Evolutionary conservation across 176 grass and related monocot species (phyloP), one percentile per base, ranked within the genome.

Genomic region (Poa annua): DNA sequence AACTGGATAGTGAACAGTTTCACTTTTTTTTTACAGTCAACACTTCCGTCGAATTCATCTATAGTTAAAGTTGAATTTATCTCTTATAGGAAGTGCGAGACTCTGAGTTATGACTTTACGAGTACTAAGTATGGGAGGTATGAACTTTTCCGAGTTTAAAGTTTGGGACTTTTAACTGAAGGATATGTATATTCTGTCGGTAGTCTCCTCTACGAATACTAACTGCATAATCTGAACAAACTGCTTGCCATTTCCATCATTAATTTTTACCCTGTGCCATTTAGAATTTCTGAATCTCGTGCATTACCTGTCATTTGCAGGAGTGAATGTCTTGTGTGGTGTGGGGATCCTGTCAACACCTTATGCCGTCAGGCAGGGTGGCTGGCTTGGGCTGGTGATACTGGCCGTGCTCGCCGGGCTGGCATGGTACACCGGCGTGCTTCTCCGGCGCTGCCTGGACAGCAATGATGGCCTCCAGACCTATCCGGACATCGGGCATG

Each of bases 401-500:
- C 92, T 98, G 49, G 74, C 68, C 63, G 68, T 93, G n/a, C 93
- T 91, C 85, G 87, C 86, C 34, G 57, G 85, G 39, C 83, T 98
- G 0, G 83, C 90, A n/a, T 98, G 83, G 76, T 98, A 98, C 75
- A 95, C 96, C 2, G 92, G 90, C 19, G 79, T 93, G n/a, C 89
- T 98, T 44, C 60, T 98, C 62, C 92, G 92, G 74, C 62, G 81
- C 29, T 98, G 96, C 54, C 86, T 98, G 24, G 96, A 98, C 68
- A 98, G 92, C 62, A 86, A 93, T 55, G 83, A 88, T 44, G 92
- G 89, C 13, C 82, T 98, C 16, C 83, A 91, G 77, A 95, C 96
- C 11, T 98, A 95, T 50, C 96, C 96, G 76, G 96, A 98, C 51
- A 93, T 98, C 22, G 96, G 96, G 2, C 96, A 98, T 76, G 96